Base-by-base conservation (phyloP, 331 rosid genomes). In the Pyrus hybrid region DNA sequence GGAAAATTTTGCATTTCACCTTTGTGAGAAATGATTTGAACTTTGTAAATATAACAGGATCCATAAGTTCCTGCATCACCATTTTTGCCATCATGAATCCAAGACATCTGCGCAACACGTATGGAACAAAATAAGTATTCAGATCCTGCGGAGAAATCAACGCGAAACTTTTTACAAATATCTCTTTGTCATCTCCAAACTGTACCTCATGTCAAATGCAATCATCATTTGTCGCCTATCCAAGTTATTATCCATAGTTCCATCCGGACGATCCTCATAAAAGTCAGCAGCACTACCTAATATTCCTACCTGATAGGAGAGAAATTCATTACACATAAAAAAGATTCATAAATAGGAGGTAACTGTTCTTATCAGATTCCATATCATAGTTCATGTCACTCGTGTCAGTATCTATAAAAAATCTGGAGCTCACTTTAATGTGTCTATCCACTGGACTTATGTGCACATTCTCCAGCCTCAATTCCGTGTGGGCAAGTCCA, bases 191-290 rank as follows among this genome's bases (percentile, higher is more conserved):
- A 58, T 73, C 71, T 70, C 73, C 79, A 80, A 43, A 14, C 13
- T 68, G 28, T 89, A 94, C 99, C 97, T 87, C 99, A 94, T 89
- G 79, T 94, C 99, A 85, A 94, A 94, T 76, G 99, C 97, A 83
- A 94, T 92, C 97, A 94, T 94, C 99, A 92, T 94, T 68, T 90
- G 87, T 62, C 97, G 92, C 87, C 99, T 87, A 81, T 85, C 97
- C 81, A 84, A n/a, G 76, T 82, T 81, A 76, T 74, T 86, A 78
- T 92, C 95, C 67, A 80, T 25, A 28, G 89, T 64, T 76, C 77
- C 74, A 69, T 82, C 82, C 8, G 91, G 81, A 76, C 89, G 86
- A 64, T 89, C 82, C 82, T 89, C 87, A 63, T 83, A 79, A 78
- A 94, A 90, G 85, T 94, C 91, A 17, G 97, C 93, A 70, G 97